These are phyloP conservation scores for Cystobasidiaceae sp. DNA, from an alignment of 1,284 basidiomycete species.

Conservation along the genomic window DNA sequence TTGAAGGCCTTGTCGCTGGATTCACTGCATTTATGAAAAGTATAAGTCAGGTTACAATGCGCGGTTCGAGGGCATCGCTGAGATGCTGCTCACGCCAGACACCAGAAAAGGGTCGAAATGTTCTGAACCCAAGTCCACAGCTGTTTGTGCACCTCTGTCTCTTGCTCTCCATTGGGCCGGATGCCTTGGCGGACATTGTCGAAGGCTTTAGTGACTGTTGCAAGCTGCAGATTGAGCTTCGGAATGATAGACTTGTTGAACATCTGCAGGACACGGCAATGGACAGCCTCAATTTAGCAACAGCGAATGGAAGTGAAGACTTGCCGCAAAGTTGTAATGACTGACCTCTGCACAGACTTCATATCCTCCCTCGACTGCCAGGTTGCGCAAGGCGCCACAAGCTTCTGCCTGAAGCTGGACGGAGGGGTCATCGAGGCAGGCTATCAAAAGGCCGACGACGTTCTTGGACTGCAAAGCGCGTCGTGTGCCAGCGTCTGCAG, in stretches of 20 bases:
- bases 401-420: slow-evolving; percentile 84
- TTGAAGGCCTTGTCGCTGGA: slow-evolving; percentile 84
- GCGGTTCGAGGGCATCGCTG: too few relatives aligned
- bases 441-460: slow-evolving; percentile 77
- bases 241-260: slow-evolving; percentile 78
- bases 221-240: slow-evolving; percentile 34
- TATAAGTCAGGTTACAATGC: neutral
- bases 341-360: slow-evolving; percentile 71
- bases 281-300: too few relatives aligned
- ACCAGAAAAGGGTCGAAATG: slow-evolving; percentile 84
- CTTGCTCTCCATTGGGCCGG: slow-evolving; percentile 58
- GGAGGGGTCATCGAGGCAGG: slow-evolving; percentile 70
- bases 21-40: slow-evolving; percentile 70
- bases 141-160: slow-evolving; percentile 57
- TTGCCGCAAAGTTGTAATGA: neutral
- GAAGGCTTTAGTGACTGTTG: slow-evolving; percentile 14
- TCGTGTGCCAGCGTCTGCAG: slow-evolving; percentile 53
- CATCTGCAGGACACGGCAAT: slow-evolving; percentile 71
- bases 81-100: slow-evolving; percentile 66
- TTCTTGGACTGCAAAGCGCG: slow-evolving; percentile 83
- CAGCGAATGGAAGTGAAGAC: neutral
- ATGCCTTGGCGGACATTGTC: slow-evolving; percentile 47
- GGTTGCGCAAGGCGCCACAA: slow-evolving; percentile 71
- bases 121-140: slow-evolving; percentile 84
- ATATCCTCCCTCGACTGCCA: slow-evolving; percentile 87